Percentiles rank a stretch among this genome's conserved stretches.
Evolutionary conservation across 1,139 yeast species (phyloP).

Genomic region (Kodamaea plutei): DNA sequence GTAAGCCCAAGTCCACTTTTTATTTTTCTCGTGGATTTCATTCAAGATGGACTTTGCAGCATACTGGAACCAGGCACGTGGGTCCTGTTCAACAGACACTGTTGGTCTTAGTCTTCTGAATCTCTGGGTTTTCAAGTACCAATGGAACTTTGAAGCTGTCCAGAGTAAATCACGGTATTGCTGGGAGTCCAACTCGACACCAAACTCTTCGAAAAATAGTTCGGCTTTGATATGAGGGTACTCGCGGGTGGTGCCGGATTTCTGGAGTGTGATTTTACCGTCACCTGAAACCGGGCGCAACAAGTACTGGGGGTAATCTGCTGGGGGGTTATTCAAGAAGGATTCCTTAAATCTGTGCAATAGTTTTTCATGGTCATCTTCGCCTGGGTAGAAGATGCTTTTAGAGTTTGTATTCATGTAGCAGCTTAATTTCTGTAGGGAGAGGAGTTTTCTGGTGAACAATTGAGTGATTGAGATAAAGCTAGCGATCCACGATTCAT

Average conservation of each 20-base stretch:
- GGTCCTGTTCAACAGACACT: slow-evolving; percentile 57
- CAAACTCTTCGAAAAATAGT: slow-evolving; percentile 80
- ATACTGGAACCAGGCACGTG: slow-evolving; percentile 77
- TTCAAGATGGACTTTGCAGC: slow-evolving; percentile 68
- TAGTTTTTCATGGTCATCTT: slow-evolving; percentile 41
- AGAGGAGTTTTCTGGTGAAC: slow-evolving; percentile 72
- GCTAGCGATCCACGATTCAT: slow-evolving; percentile 78
- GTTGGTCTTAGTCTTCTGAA: slow-evolving; percentile 71
- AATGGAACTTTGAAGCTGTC: slow-evolving; percentile 77
- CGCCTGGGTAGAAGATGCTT: slow-evolving; percentile 31
- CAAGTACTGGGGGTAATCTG: slow-evolving; percentile 50
- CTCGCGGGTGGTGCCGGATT: slow-evolving; percentile 63
- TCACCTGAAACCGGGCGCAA: slow-evolving; percentile 85
- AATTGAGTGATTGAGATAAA: slow-evolving; percentile 71
- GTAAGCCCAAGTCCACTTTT: slow-evolving; percentile 87
- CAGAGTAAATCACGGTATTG: slow-evolving; percentile 82
- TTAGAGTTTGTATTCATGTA: slow-evolving; percentile 79
- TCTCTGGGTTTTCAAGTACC: slow-evolving; percentile 72
- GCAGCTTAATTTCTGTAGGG: slow-evolving; percentile 68
- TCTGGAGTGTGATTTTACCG: slow-evolving; percentile 80
- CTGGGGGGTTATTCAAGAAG: slow-evolving; percentile 14
- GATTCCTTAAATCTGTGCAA: slow-evolving; percentile 38
- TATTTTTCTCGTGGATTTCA: slow-evolving; percentile 77
- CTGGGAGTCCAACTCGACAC: slow-evolving; percentile 74
- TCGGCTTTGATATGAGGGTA: slow-evolving; percentile 75